Base-by-base conservation (phyloP, 2,329 filamentous ascomycete species). In the Colletotrichum ledebouriae region DNA sequence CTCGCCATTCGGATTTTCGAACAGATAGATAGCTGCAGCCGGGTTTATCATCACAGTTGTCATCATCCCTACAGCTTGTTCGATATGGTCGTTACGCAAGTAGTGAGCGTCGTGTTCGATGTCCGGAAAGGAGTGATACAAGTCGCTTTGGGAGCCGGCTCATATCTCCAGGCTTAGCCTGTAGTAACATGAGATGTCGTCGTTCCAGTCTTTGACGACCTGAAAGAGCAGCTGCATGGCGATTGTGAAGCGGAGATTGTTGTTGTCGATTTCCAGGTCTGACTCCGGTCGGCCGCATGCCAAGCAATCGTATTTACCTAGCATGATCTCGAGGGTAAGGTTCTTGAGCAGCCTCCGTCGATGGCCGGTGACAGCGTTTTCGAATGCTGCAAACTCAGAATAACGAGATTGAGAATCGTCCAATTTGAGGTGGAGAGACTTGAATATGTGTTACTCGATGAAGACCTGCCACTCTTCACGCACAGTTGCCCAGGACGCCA, bases 401-500 rank as follows among this genome's bases (percentile, higher is more conserved):
- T 25, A 3, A 4, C 10, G 12, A 25, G n/a, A n/a, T n/a, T 4
- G 17, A 49, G 17, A 49, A 49, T 22, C 11, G 15, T 49, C 46
- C 20, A 5, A 49, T 49, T 49, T 49, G 20, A 49, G 46, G 11
- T 22, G 46, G 20, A 49, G 20, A 49, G 46, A 49, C 46, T 49
- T 49, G 46, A 49, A 49, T 6, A 22, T 49, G 46, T 25, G 20
- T 49, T 49, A 17, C 46, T 49, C 46, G 10, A 49, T 25, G 46
- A 49, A 0, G 20, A 22, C 46, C 3, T 49, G 46, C 46, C 46
- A 49, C 4, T 49, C 46, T 49, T 17, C 17, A 49, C 20, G 15
- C 46, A 49, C 46, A 25, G 4, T 49, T 49, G 46, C 46, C 46
- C 46, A 49, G 46, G 46, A 49, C 46, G 46, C 5, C 46, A 49